Evolutionary conservation across 2,329 filamentous ascomycete genomes (phyloP).

Genomic region (Xylaria sp.): DNA sequence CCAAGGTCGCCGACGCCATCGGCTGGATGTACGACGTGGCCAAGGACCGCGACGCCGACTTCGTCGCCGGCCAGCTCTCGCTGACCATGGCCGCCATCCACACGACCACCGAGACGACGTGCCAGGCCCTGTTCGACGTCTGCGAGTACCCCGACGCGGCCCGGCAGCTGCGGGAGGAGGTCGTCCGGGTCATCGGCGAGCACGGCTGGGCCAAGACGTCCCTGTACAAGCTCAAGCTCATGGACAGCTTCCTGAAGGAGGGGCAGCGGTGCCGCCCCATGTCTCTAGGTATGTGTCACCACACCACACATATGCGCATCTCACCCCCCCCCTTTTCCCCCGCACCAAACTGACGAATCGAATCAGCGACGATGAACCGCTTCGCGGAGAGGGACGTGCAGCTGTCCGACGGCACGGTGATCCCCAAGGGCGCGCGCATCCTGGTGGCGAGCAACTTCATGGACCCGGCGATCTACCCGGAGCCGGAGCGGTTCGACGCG

Average conservation of each 20-base stretch:
- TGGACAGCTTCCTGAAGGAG: conserved; percentile 48
- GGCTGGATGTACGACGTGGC: conserved; percentile 48
- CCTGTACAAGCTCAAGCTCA: conserved; percentile 40
- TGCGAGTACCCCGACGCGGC: conserved; percentile 46
- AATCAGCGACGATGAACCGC: conserved; percentile 36
- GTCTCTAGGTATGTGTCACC: conserved; percentile 27
- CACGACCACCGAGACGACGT: conserved; percentile 43
- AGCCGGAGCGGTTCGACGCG: conserved; percentile 37
- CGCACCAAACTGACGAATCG: conserved; percentile 4
- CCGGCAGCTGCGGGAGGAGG: conserved; percentile 49
- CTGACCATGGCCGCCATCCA: conserved; percentile 47
- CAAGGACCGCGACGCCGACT: conserved; percentile 36
- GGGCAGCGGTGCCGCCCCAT: conserved; percentile 38
- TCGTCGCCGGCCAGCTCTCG: conserved; percentile 39
- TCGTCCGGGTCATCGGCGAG: conserved; percentile 38
- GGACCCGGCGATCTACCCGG: conserved; percentile 32
- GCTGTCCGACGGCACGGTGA: conserved; percentile 35
- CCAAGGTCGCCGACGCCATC: conserved; percentile 43
- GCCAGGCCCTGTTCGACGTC: conserved; percentile 48
- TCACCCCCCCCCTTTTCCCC: too few species aligned
- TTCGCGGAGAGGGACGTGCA: conserved; percentile 31
- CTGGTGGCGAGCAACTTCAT: conserved; percentile 35
- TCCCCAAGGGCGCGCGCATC: conserved; percentile 34
- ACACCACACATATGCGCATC: background rate
- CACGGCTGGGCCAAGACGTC: conserved; percentile 40